These are phyloP conservation scores for Botrytis galanthina DNA, from an alignment of 2,329 filamentous ascomycete species.

Conservation along the genomic window DNA sequence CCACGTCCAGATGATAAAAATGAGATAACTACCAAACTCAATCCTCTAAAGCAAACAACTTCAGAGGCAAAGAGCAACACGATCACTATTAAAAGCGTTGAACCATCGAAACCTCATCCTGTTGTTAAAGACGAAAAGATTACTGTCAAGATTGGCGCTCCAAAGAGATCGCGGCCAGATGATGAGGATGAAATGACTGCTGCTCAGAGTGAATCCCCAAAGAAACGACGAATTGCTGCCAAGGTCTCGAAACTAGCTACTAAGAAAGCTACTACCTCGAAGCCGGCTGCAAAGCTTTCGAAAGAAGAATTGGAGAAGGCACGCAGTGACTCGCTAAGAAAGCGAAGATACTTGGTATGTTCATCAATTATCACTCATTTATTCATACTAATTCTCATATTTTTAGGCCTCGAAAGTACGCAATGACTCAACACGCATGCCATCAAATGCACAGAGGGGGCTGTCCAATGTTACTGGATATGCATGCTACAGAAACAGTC, in stretches of 20 bases:
- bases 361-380: neutral
- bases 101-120: neutral
- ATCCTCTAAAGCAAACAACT: neutral
- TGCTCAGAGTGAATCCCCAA: neutral
- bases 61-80: neutral
- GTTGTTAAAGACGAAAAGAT: neutral
- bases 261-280: neutral
- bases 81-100: neutral
- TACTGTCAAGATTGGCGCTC: neutral
- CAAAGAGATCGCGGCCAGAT: slow-evolving; percentile 1
- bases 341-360: slow-evolving; percentile 5
- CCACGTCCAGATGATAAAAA: neutral
- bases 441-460: slow-evolving; percentile 31
- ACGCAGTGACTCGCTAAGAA: slow-evolving; percentile 1
- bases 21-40: neutral
- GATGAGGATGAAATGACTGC: neutral
- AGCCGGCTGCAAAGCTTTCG: neutral
- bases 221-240: neutral
- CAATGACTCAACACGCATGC: slow-evolving; percentile 28
- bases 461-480: slow-evolving; percentile 33
- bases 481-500: slow-evolving; percentile 39
- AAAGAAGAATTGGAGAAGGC: slow-evolving; percentile 6
- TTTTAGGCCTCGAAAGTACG: slow-evolving; percentile 5
- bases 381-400: neutral
- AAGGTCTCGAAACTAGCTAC: neutral